phyloP scores from a whole-genome alignment of 176 grass and related monocot species.

The Carex littledalei region DNA sequence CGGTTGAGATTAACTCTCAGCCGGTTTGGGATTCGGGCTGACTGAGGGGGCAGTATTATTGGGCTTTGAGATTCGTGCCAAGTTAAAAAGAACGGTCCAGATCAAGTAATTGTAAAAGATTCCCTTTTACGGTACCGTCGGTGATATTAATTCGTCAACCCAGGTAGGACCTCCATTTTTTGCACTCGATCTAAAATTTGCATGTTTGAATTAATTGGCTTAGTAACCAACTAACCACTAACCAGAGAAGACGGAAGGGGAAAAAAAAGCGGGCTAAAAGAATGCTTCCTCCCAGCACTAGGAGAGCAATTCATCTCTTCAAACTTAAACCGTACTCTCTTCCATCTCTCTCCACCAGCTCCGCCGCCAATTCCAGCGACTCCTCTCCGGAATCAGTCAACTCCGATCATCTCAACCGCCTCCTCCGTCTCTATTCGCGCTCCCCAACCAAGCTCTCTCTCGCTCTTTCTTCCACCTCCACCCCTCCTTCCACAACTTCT shows the following conservation, averaged over 20 bases:
- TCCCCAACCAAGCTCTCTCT: conserved; percentile 68
- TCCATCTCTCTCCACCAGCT: conserved; percentile 26
- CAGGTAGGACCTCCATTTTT: neutral
- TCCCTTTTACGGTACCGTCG: too few relatives aligned
- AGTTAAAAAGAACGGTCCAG: too few relatives aligned
- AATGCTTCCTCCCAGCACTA: neutral
- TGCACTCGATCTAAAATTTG: neutral
- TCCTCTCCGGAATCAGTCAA: conserved; percentile 54
- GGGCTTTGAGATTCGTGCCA: too few relatives aligned
- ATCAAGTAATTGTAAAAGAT: too few relatives aligned
- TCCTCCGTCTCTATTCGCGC: conserved; percentile 52
- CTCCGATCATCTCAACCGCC: conserved; percentile 49
- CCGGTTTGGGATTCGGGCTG: too few relatives aligned
- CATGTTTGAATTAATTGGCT: too few relatives aligned
- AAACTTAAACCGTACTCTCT: neutral
- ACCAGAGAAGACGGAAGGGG: neutral
- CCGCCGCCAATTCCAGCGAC: conserved; percentile 19
- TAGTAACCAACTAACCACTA: neutral
- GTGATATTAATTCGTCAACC: too few relatives aligned
- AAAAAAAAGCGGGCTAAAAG: neutral
- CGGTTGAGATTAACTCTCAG: too few relatives aligned
- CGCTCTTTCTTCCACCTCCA: conserved; percentile 40
- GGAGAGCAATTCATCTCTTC: neutral
- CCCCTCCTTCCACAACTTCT: conserved; percentile 44
- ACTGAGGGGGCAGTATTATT: too few relatives aligned